Evolutionary conservation across 1,284 basidiomycete species (phyloP), one percentile per base, ranked within the genome.

Genomic region (Exobasidium rhododendri): DNA sequence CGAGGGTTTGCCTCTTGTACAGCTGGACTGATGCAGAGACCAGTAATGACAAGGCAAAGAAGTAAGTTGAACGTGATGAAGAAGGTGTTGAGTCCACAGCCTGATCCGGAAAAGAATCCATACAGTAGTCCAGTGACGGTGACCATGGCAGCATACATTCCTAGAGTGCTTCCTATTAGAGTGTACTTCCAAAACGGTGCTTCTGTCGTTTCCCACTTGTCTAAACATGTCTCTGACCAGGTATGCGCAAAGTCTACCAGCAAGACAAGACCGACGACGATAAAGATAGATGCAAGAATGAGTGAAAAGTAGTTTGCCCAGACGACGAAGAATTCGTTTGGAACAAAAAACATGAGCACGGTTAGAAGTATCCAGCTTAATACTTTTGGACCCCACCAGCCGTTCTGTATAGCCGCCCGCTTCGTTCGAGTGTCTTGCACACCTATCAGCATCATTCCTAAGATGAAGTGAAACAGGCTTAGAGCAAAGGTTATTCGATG

Each of bases 361-460:
- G 94, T 82, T 58, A 94, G 84, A 60, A 89, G 71, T 28, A 93
- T 74, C 91, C 91, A 94, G 4, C 89, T 83, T 52, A 97, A 83
- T 35, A 92, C 87, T 80, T 99, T 99, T 13, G 93, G 94, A 35
- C 94, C 94, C 94, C 94, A 99, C 94, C 94, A 99, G 89, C 94
- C 94, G 79, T 99, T 99, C 83, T 99, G 94, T 63, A 99, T 87
- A 11, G 92, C 88, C 1, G 94, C 91, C 22, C 94, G 86, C 80
- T 91, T 93, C 64, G 92, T 88, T 63, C 88, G 86, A 4, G 96
- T 97, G 75, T 94, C 89, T 70, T 87, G 86, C 5, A 98, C 90
- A 28, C 92, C 92, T 64, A 97, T 85, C 30, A 98, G 86, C 24
- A 87, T 83, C 0, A 86, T 74, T 61, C 91, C 88, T 55, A 97